Evolutionary conservation across 1,139 yeast genomes (phyloP), one percentile per base, ranked within the genome.

Genomic region (Scheffersomyces segobiensis): DNA sequence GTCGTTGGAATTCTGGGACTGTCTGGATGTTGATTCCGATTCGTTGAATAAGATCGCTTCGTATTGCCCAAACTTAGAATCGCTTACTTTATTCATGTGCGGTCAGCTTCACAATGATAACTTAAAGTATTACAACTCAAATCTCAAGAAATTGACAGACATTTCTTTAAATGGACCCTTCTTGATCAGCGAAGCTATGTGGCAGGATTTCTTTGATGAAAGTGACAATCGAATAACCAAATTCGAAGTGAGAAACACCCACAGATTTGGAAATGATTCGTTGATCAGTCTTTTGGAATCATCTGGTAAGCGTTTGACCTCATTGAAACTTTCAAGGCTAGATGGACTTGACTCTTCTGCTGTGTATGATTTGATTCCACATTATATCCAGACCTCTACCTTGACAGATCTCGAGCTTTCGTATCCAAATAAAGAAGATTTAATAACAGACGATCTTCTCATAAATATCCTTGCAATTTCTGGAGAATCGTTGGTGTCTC

Each of bases 51-150:
- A 87, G 63, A 86, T 95, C 52, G 93, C 93, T 0, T 81, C 97
- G 0, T 89, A 76, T 69, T 91, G 98, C 64, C 97, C 98, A 0
- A 79, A 87, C 49, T 63, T 95, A 3, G 87, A 84, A 63, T 74
- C 80, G 1, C 73, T 95, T 50, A 88, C 89, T 0, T 76, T 95
- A 53, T 87, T 87, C 60, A 93, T 93, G 98, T 95, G 98, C 76
- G 99, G 99, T 3, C 96, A 91, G 65, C 75, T 95, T 49, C 93
- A 89, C 65, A 91, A 91, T 70, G 93, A 88, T 63, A 89, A 91
- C 59, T 71, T 95, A 60, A 70, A 78, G 22, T 89, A 91, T 67
- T 85, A 83, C 62, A 82, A 85, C 12, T 75, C 85, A 14, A 87
- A 91, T 60, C 76, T 93, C 53, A 75, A 76, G 0, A 71, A 83